Evolutionary conservation across 2,329 filamentous ascomycete genomes (phyloP), one percentile per base, ranked within the genome.

Genomic region (Aspergillus phoenicis): DNA sequence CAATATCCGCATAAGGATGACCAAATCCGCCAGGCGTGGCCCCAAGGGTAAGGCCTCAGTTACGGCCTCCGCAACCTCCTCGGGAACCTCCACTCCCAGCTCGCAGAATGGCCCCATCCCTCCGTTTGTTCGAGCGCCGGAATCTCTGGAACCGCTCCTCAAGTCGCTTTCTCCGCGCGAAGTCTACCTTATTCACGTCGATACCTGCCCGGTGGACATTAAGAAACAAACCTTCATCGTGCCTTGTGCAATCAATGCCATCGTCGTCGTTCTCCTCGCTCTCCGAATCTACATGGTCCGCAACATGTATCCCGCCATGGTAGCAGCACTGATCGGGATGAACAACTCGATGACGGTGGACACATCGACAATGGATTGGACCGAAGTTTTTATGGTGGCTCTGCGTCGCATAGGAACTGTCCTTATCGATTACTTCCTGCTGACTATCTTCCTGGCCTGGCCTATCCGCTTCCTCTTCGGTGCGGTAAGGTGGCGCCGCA

Each of bases 161-260:
- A 79, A 84, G 38, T 84, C 82, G 47, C 87, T 97, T 62, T 84
- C 87, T 61, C 81, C 84, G 59, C 79, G 84, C 59, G 87, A 91
- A 75, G 84, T 96, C 73, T 97, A 97, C 83, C 85, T 97, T 70
- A 84, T 89, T 30, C 93, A 97, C 80, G 82, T 96, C 76, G 93
- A 97, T 81, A 80, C 78, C 62, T 87, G 89, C 63, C 87, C 88
- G 0, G 77, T 78, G 20, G 82, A 83, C 28, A 87, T 93, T 78
- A 97, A 97, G 79, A 86, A 86, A 73, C 90, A 91, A 71, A 89
- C 96, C 70, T 97, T 97, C 77, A 70, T 87, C 52, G 87, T 97
- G 0, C 92, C 93, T 15, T 83, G 92, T 17, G 75, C 87, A 17
- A 87, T 97, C 78, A 97, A 97, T 76, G 60, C 89, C 36, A 77